Evolutionary conservation across 208 protist genomes (phyloP).

Genomic region (Crithidia acanthocephali): DNA sequence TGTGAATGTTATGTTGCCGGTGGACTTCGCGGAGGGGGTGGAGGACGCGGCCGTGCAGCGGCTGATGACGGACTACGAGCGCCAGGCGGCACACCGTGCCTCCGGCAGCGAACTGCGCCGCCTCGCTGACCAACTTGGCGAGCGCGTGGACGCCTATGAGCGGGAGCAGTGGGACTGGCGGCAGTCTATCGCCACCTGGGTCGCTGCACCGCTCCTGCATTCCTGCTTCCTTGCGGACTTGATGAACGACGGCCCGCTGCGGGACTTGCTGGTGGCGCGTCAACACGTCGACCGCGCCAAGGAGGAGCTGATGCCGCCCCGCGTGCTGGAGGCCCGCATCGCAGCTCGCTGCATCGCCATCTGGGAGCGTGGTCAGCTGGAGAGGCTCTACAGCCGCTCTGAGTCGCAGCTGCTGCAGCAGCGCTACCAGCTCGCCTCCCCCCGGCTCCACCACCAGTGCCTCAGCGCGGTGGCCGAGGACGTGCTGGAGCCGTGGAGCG

Average conservation of each 20-base stretch:
- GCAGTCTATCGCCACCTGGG: slow-evolving; percentile 24
- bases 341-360: slow-evolving; percentile 39
- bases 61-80: slow-evolving; percentile 33
- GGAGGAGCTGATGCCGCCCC: slow-evolving; percentile 17
- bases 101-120: slow-evolving; percentile 18
- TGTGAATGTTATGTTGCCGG: slow-evolving; percentile 61
- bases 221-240: slow-evolving; percentile 31
- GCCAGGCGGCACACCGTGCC: slow-evolving; percentile 26
- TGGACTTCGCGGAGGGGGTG: slow-evolving; percentile 59
- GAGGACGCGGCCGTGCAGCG: slow-evolving; percentile 51
- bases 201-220: slow-evolving; percentile 27
- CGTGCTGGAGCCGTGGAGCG: slow-evolving; percentile 47
- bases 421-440: slow-evolving; percentile 43
- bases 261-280: slow-evolving; percentile 33
- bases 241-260: slow-evolving; percentile 27
- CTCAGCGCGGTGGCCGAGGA: slow-evolving; percentile 52
- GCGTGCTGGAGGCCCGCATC: slow-evolving; percentile 38
- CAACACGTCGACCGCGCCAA: slow-evolving; percentile 25
- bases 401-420: slow-evolving; percentile 59
- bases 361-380: slow-evolving; percentile 47
- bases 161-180: slow-evolving; percentile 48
- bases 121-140: slow-evolving; percentile 23
- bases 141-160: slow-evolving; percentile 42
- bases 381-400: slow-evolving; percentile 42
- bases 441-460: slow-evolving; percentile 46